A percentile compares a stretch with the other conserved stretches of the same genome.
Conservation (phyloP, 768 basidiomycete genomes). For the Russula sp. region DNA sequence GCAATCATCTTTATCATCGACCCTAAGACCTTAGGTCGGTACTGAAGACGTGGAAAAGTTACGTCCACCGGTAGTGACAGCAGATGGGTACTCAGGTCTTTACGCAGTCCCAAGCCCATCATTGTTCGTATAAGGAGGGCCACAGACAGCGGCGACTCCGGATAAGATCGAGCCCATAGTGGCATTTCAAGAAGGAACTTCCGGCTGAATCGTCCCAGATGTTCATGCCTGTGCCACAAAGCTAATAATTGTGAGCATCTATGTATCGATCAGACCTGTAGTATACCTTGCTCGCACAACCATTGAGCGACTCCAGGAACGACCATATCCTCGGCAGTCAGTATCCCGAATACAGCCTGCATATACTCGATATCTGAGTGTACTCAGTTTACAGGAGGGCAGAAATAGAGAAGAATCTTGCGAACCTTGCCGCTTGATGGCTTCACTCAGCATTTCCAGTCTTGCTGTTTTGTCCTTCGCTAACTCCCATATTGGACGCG, state of each 20-base stretch:
- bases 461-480: constrained; percentile 1
- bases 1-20: constrained; percentile 11
- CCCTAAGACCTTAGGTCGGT: constrained; percentile 4
- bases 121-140: constrained; percentile 8
- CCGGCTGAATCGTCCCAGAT: constrained; percentile 1
- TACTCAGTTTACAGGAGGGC: neutral
- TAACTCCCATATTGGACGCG: neutral
- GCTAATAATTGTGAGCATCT: constrained; percentile 12
- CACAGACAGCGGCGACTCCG: constrained; percentile 10
- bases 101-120: constrained; percentile 12
- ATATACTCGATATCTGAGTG: constrained; percentile 36
- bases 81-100: neutral
- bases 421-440: constrained; percentile 3
- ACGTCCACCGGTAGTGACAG: neutral
- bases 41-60: constrained; percentile 1
- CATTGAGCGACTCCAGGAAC: constrained; percentile 31
- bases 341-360: constrained; percentile 34
- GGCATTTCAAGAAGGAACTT: constrained; percentile 16
- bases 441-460: constrained; percentile 7
- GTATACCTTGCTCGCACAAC: constrained; percentile 38
- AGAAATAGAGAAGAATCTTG: neutral
- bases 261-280: neutral
- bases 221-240: constrained; percentile 6
- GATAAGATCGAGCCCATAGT: constrained; percentile 12
- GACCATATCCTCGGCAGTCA: constrained; percentile 31